Evolutionary conservation across 202 grass and related monocot genomes (phyloP), one percentile per base, ranked within the genome.

Genomic region (Zoysia matrella): DNA sequence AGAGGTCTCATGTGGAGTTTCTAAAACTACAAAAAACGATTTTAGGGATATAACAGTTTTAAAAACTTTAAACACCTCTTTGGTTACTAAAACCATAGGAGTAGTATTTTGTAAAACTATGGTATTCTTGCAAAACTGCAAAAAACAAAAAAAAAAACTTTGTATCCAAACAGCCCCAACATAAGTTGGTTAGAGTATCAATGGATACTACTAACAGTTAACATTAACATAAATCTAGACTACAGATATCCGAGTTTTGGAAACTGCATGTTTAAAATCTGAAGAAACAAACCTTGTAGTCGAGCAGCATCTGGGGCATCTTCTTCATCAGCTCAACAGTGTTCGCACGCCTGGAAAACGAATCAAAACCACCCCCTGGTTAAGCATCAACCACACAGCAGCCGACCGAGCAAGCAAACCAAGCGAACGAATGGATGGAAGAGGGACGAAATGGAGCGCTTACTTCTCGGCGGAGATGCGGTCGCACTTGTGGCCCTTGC

Each of bases 261-360:
- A 36, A 36, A 36, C 8, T 50, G 49, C 52, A 78, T 67, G 40
- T 39, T 39, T 49, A 48, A 80, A 55, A 75, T 22, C 18, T 36
- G 44, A 47, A 30, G 64, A 13, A 2, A 5, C 71, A 72, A 72
- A 98, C 92, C 95, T 98, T 98, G 80, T 95, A 98, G 85, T 98
- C 92, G 74, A 93, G 84, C 49, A 98, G 90, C 92, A 98, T 90
- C 66, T 95, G 88, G 10, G 89, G 92, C 95, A 98, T 95, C 90
- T 98, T 98, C 83, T 91, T 98, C 95, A 98, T 98, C 61, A 98
- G 65, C 85, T 95, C 92, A 64, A 84, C 89, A 48, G 95, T 95
- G 74, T 95, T 87, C 1, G 95, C 92, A 11, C 92, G 86, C 90
- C 95, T 98, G 80, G 2, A 30, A 69, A 78, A 77, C 50, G 18